Evolutionary conservation across 2,329 filamentous ascomycete genomes (phyloP), one percentile per base, ranked within the genome.

Genomic region (Dactylellina leptospora): DNA sequence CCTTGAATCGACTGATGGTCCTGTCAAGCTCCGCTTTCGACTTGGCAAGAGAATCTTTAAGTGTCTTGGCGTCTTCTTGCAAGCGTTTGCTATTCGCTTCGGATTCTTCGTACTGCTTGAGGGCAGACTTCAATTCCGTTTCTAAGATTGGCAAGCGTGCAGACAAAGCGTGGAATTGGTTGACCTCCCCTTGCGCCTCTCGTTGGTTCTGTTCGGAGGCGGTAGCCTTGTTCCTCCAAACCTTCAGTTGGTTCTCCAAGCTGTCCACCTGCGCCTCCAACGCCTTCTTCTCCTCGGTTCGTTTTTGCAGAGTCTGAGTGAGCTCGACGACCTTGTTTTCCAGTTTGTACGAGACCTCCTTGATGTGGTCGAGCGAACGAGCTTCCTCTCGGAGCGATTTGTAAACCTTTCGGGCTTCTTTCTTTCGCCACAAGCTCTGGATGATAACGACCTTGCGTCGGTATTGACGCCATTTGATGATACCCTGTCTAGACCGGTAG

Each of bases 301-400:
- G 90, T 8, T 92, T 89, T 75, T 95, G 93, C 77, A 99, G 82
- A 53, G 90, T 91, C 80, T 99, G 95, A 0, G 95, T 99, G 78
- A 99, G 86, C 82, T 99, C 95, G 74, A 99, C 92, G 74, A 99
- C 95, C 87, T 99, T 99, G 85, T 99, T 97, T 81, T 99, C 95
- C 77, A 99, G 84, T 84, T 96, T 97, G 85, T 99, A 99, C 1
- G 95, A 97, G 76, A 99, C 99, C 81, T 97, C 93, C 85, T 97
- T 97, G 69, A 73, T 64, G 47, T 73, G 59, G 60, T 73, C 69
- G 80, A 99, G 86, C 83, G 99, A 96, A 78, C 95, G 90, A 75
- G 95, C 95, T 81, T 99, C 95, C 81, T 97, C 93, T 76, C 95
- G 91, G 73, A 96, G 83, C 76, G 84, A 87, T 86, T 96, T 97